Percentiles rank a stretch among this genome's conserved stretches.
These are phyloP conservation scores for Haplographium delicatum DNA, from an alignment of 495 filamentous ascomycete genomes.

Conservation along the genomic window DNA sequence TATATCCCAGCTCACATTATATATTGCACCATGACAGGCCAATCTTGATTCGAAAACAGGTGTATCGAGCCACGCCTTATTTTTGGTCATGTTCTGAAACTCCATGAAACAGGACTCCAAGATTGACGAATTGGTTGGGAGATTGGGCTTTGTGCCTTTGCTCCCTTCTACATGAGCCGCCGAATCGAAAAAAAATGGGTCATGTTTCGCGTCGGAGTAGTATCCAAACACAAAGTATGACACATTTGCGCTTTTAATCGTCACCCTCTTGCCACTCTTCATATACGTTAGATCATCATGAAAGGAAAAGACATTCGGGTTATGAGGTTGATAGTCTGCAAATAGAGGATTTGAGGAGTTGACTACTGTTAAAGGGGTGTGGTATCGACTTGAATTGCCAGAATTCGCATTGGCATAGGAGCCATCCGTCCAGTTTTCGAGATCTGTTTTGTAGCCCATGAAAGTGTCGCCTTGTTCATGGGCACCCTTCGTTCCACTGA, in stretches of 20 bases:
- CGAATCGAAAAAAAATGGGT: no score
- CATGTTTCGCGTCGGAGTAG: conserved; percentile 32
- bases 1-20: no score
- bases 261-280: neutral
- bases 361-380: conserved; percentile 29
- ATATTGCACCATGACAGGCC: no score
- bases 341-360: conserved; percentile 43
- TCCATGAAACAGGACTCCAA: no score
- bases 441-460: conserved; percentile 35
- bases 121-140: no score
- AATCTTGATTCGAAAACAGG: no score
- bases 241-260: neutral
- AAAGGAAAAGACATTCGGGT: conserved; percentile 45
- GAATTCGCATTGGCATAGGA: conserved; percentile 3
- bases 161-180: no score
- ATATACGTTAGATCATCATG: conserved; percentile 35
- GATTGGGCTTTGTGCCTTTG: no score
- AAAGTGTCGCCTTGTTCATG: conserved; percentile 45
- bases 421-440: neutral
- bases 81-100: no score
- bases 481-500: neutral
- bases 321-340: conserved; percentile 44
- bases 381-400: no score
- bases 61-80: no score
- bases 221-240: conserved; percentile 48